A percentile compares a stretch with the other conserved stretches of the same genome.
Evolutionary conservation across 805 yeast species (phyloP).

Genomic region (Cyberlindnera euphorbiiphila): DNA sequence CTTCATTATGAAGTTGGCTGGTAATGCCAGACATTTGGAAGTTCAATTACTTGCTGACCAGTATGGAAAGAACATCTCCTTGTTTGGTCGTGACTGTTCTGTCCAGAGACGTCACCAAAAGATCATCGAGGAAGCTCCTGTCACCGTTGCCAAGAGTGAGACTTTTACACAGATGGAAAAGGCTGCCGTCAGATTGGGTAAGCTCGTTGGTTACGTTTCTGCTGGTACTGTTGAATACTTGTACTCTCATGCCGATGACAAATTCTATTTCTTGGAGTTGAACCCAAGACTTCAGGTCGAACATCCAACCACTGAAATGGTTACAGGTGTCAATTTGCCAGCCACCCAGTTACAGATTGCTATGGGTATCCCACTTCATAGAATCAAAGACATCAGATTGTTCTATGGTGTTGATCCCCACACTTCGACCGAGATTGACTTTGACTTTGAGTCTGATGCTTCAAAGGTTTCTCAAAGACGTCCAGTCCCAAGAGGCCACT

Average conservation of each 20-base stretch:
- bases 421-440: constrained; percentile 84
- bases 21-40: constrained; percentile 96
- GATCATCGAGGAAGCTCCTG: constrained; percentile 99
- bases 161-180: constrained; percentile 91
- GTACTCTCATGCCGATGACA: constrained; percentile 90
- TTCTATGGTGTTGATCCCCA: constrained; percentile 96
- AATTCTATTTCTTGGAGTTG: constrained; percentile 92
- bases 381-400: constrained; percentile 88
- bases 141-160: constrained; percentile 81
- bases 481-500: constrained; percentile 96
- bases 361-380: constrained; percentile 98
- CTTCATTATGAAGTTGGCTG: constrained; percentile 96
- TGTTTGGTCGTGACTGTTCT: constrained; percentile 98
- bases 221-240: constrained; percentile 99
- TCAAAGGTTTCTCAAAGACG: constrained; percentile 78
- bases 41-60: constrained; percentile 97
- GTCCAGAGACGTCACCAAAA: constrained; percentile 99
- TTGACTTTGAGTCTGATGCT: constrained; percentile 72
- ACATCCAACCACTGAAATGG: constrained; percentile 99
- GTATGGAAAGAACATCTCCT: constrained; percentile 94
- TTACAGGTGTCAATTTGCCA: constrained; percentile 95
- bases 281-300: constrained; percentile 99
- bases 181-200: constrained; percentile 96
- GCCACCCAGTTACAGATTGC: constrained; percentile 99
- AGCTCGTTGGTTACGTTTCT: constrained; percentile 94